Evolutionary conservation across 139 green algal species (phyloP).

Genomic region (Tetraselmis chui): DNA sequence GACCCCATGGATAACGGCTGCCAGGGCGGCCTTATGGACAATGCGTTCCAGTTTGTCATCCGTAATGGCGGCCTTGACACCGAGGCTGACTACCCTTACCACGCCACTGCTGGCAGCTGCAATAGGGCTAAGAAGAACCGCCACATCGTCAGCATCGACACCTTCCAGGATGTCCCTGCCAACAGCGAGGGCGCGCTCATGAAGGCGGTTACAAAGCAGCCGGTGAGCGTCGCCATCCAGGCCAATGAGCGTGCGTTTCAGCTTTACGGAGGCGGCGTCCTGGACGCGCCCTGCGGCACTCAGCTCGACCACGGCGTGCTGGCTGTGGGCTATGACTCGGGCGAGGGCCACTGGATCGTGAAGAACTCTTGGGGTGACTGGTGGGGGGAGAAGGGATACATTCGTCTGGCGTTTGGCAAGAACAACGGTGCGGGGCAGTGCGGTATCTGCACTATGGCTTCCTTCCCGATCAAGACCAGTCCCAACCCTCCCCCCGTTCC

Average conservation of each 20-base stretch:
- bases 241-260: conserved; percentile 71
- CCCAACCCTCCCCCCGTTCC: conserved; percentile 12
- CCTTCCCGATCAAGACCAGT: conserved; percentile 59
- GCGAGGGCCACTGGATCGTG: conserved; percentile 63
- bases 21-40: conserved; percentile 39
- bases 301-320: conserved; percentile 91
- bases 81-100: conserved; percentile 84
- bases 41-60: conserved; percentile 71
- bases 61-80: conserved; percentile 74
- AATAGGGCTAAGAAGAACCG: conserved; percentile 32
- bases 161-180: conserved; percentile 55
- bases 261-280: conserved; percentile 73
- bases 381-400: conserved; percentile 76
- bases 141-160: conserved; percentile 61
- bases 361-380: conserved; percentile 89
- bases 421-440: conserved; percentile 35
- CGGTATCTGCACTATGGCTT: conserved; percentile 51
- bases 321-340: conserved; percentile 50
- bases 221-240: conserved; percentile 81
- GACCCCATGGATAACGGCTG: conserved; percentile 43
- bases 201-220: conserved; percentile 69
- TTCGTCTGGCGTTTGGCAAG: conserved; percentile 44
- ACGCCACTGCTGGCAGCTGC: conserved; percentile 44
- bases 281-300: conserved; percentile 44
- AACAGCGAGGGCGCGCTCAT: conserved; percentile 49